These are phyloP conservation scores for Gossypium arboreum DNA, from an alignment of 345 rosid genomes.

Conservation along the genomic window DNA sequence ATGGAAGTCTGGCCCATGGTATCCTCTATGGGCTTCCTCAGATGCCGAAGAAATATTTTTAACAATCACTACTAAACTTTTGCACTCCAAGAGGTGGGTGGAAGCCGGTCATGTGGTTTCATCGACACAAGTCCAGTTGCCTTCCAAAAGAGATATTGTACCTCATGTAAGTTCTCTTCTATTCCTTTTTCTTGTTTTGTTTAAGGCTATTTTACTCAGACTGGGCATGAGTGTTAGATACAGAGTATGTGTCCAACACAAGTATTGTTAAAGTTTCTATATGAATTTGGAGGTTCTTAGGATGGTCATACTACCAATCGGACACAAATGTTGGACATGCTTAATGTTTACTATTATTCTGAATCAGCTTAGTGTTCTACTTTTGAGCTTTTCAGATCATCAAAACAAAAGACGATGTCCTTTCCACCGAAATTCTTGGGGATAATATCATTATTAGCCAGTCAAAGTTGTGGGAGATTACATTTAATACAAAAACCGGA, in stretches of 20 bases:
- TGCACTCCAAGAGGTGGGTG: slow-evolving; percentile 62
- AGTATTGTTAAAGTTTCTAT: neutral
- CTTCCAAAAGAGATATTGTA: slow-evolving; percentile 46
- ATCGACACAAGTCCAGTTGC: slow-evolving; percentile 71
- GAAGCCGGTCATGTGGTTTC: slow-evolving; percentile 80
- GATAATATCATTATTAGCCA: slow-evolving; percentile 50
- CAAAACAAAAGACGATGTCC: slow-evolving; percentile 35
- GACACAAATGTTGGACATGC: too few relatives aligned
- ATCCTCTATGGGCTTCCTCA: slow-evolving; percentile 60
- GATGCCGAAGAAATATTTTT: slow-evolving; percentile 60
- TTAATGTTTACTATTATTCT: neutral
- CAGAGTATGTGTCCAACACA: neutral
- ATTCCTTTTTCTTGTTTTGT: neutral
- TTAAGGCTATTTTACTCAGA: neutral
- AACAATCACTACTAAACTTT: slow-evolving; percentile 55
- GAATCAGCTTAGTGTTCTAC: slow-evolving; percentile 1
- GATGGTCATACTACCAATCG: neutral
- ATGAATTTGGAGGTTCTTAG: neutral
- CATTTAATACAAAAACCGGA: slow-evolving; percentile 54
- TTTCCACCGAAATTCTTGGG: slow-evolving; percentile 49
- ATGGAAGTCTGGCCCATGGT: slow-evolving; percentile 83
- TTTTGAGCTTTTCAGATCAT: slow-evolving; percentile 44
- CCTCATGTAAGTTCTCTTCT: slow-evolving; percentile 54
- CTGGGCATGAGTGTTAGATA: neutral
- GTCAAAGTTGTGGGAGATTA: slow-evolving; percentile 66